phyloP scores from a whole-genome alignment of 305 asterid species.

The Solanum hybrid region DNA sequence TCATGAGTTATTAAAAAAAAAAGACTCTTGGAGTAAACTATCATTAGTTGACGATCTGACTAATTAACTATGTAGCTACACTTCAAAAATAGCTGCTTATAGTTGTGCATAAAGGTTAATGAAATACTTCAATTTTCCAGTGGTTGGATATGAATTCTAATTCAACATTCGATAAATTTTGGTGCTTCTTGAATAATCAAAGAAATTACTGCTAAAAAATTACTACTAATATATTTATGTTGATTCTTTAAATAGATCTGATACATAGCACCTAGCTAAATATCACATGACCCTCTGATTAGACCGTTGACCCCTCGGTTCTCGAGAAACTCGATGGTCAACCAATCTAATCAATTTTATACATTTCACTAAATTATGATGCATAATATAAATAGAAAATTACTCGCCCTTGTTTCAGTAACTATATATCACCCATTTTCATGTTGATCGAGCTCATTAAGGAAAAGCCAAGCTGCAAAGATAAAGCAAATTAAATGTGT shows the following conservation, averaged over 20 bases:
- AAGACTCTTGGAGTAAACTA: too few relatives aligned
- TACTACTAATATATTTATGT: neutral
- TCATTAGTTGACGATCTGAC: neutral
- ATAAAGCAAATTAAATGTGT: neutral
- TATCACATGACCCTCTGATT: neutral
- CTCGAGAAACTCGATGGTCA: neutral
- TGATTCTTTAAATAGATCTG: neutral
- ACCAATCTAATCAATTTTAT: neutral
- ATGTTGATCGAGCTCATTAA: neutral
- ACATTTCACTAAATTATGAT: neutral
- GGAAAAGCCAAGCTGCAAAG: conserved; percentile 41
- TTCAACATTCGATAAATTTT: neutral
- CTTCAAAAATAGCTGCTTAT: neutral
- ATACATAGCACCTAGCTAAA: neutral
- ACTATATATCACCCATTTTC: neutral
- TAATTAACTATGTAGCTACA: neutral
- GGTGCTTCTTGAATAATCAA: neutral
- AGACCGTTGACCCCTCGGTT: neutral
- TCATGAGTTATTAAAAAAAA: too few relatives aligned
- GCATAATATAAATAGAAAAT: neutral
- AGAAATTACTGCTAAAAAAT: neutral
- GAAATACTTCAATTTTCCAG: neutral
- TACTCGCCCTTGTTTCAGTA: neutral
- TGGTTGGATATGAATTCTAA: neutral
- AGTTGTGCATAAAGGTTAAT: neutral